These are phyloP conservation scores for Pythium phragmiticola DNA, from an alignment of 352 stramenopile species.

Conservation along the genomic window DNA sequence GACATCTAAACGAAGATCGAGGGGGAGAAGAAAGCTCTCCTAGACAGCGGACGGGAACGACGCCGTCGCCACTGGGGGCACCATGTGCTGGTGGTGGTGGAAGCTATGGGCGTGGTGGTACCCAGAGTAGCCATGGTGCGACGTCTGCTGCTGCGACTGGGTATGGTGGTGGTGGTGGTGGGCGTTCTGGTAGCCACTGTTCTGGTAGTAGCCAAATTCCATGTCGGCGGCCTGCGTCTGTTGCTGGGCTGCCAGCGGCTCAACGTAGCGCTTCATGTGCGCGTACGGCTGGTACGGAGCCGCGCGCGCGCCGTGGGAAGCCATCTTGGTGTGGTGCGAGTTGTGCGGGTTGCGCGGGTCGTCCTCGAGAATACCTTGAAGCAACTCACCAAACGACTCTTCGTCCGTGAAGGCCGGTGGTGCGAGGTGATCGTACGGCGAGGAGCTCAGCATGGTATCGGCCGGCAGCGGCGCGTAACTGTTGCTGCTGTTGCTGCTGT, in stretches of 20 bases:
- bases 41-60: slow-evolving; percentile 28
- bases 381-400: slow-evolving; percentile 64
- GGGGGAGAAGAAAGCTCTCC: not conserved
- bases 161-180: not conserved
- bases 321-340: slow-evolving; percentile 12
- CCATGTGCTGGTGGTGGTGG: slow-evolving; percentile 25
- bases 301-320: not conserved
- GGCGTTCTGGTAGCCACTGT: not conserved
- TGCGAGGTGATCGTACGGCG: slow-evolving; percentile 60
- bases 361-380: slow-evolving; percentile 73
- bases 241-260: not conserved
- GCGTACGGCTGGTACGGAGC: slow-evolving; percentile 18
- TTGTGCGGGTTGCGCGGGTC: slow-evolving; percentile 39
- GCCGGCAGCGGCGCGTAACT: slow-evolving; percentile 24
- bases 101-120: slow-evolving; percentile 17
- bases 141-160: not conserved
- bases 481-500: not conserved
- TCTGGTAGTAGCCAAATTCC: slow-evolving; percentile 22
- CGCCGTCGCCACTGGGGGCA: slow-evolving; percentile 11
- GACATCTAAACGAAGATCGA: not conserved
- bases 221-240: slow-evolving; percentile 4
- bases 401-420: slow-evolving; percentile 54
- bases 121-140: slow-evolving; percentile 15
- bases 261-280: slow-evolving; percentile 15
- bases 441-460: slow-evolving; percentile 16